Evolutionary conservation across 371 early-diverging fungal genomes (phyloP).

Genomic region (Apophysomyces trapeziformis): DNA sequence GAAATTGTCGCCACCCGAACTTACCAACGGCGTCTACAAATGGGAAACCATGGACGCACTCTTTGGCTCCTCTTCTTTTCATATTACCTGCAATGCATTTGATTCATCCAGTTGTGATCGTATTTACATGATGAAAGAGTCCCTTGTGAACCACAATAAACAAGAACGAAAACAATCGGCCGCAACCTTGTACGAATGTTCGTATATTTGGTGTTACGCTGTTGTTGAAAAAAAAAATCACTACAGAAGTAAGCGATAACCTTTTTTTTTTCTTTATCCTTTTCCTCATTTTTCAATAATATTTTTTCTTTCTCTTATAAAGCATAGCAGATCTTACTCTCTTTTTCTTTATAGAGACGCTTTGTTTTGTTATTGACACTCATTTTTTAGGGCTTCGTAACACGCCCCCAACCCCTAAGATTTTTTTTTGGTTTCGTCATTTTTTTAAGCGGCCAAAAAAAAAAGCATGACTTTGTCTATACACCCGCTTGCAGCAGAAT

Average conservation of each 20-base stretch:
- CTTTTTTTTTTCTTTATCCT: constrained; percentile 12
- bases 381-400: constrained; percentile 16
- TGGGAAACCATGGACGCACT: too few relatives aligned
- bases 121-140: not conserved
- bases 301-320: constrained; percentile 1
- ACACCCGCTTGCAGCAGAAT: constrained; percentile 26
- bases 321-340: not conserved
- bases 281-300: not conserved
- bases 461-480: constrained; percentile 29
- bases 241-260: constrained; percentile 10
- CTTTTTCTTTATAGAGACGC: not conserved
- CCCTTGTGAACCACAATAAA: not conserved
- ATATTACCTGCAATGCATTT: not conserved
- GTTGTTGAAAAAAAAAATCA: constrained; percentile 15
- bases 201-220: constrained; percentile 18
- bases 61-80: not conserved
- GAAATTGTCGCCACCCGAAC: too few relatives aligned
- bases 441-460: constrained; percentile 13
- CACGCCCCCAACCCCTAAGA: constrained; percentile 12
- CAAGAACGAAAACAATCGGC: not conserved
- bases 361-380: constrained; percentile 15
- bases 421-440: constrained; percentile 18
- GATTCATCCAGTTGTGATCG: not conserved
- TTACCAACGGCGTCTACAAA: too few relatives aligned
- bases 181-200: constrained; percentile 7